Evolutionary conservation across 2,329 filamentous ascomycete genomes (phyloP).

Genomic region (Trichoderma atroviride): DNA sequence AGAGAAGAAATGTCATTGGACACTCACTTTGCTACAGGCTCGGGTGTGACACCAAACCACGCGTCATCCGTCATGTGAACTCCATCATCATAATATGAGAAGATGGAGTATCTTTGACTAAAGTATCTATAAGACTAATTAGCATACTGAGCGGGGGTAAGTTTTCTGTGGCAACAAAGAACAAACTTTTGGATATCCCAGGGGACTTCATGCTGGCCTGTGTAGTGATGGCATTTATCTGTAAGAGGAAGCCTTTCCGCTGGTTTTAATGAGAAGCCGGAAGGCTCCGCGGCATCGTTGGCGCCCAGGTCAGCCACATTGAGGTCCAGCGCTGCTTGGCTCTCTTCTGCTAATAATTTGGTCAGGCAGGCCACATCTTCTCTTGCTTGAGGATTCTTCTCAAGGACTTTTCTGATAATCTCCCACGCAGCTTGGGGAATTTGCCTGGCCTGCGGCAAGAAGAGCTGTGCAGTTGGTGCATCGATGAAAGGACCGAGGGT

Average conservation of each 20-base stretch:
- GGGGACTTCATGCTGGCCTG: slow-evolving; percentile 69
- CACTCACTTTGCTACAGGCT: slow-evolving; percentile 79
- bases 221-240: slow-evolving; percentile 75
- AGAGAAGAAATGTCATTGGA: neutral
- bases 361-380: slow-evolving; percentile 12
- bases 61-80: slow-evolving; percentile 89
- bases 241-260: slow-evolving; percentile 56
- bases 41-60: slow-evolving; percentile 97
- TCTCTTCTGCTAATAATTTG: slow-evolving; percentile 1
- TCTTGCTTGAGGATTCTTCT: slow-evolving; percentile 2
- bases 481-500: slow-evolving; percentile 14
- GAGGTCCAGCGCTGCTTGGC: neutral
- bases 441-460: slow-evolving; percentile 19
- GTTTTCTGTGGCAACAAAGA: neutral
- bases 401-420: neutral
- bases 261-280: slow-evolving; percentile 43
- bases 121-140: slow-evolving; percentile 68
- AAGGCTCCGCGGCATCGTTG: neutral
- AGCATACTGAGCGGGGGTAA: neutral
- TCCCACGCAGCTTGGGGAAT: slow-evolving; percentile 20
- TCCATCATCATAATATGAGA: slow-evolving; percentile 82
- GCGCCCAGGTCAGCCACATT: slow-evolving; percentile 6
- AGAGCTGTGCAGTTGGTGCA: slow-evolving; percentile 16
- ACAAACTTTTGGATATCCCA: slow-evolving; percentile 81
- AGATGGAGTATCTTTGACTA: slow-evolving; percentile 84